phyloP scores from a whole-genome alignment of 2,329 filamentous ascomycete genomes.

The Emergomyces africanus region DNA sequence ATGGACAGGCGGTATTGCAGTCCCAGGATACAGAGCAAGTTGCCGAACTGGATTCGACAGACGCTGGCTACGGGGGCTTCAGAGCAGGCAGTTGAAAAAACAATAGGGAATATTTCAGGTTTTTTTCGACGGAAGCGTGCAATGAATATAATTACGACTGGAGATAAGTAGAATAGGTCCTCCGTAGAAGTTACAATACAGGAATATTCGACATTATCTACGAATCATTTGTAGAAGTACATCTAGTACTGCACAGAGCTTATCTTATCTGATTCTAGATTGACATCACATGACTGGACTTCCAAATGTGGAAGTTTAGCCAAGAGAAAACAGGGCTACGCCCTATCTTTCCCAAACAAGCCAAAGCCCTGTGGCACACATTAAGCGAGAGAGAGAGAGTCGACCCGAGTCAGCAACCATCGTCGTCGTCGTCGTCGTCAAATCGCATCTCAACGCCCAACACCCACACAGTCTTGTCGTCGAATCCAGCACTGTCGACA shows the following conservation, averaged over 20 bases:
- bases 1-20: conserved; percentile 69
- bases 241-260: too few species aligned
- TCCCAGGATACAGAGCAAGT: conserved; percentile 58
- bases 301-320: conserved; percentile 6
- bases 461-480: conserved; percentile 27
- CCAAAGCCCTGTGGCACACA: conserved; percentile 11
- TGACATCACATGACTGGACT: background rate
- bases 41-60: conserved; percentile 78
- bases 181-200: background rate
- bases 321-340: conserved; percentile 17
- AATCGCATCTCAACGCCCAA: conserved; percentile 25
- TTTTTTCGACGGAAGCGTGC: conserved; percentile 17
- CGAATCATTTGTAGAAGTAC: too few species aligned
- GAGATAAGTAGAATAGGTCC: background rate
- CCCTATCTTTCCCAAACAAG: conserved; percentile 17
- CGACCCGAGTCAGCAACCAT: conserved; percentile 1
- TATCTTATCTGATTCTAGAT: background rate
- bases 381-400: conserved; percentile 25
- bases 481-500: conserved; percentile 30
- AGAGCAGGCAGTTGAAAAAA: conserved; percentile 15
- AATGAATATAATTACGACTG: conserved; percentile 8
- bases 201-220: background rate
- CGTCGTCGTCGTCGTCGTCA: conserved; percentile 8
- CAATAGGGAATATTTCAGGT: conserved; percentile 18
- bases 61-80: conserved; percentile 38